phyloP scores from a whole-genome alignment of 805 yeast species.

The Candida coquimbonensis region DNA sequence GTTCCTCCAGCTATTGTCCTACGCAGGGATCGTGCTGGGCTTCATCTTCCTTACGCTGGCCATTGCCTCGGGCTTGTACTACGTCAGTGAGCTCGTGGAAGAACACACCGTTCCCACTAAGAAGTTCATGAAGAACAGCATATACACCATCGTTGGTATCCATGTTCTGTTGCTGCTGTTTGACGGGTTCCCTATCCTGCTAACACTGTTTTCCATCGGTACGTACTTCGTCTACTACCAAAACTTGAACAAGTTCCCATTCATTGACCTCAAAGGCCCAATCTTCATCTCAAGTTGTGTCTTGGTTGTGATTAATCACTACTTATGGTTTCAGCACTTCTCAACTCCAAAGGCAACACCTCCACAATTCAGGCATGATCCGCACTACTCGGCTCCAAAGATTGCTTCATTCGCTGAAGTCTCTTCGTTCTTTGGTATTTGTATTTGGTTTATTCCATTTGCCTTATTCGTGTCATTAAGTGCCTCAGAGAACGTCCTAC shows the following conservation, averaged over 20 bases:
- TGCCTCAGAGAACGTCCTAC: slow-evolving; percentile 86
- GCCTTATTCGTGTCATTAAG: slow-evolving; percentile 85
- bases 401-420: slow-evolving; percentile 83
- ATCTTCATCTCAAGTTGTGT: slow-evolving; percentile 64
- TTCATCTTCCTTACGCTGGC: slow-evolving; percentile 55
- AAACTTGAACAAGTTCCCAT: slow-evolving; percentile 78
- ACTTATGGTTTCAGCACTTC: slow-evolving; percentile 84
- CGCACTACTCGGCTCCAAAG: slow-evolving; percentile 54
- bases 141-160: slow-evolving; percentile 50
- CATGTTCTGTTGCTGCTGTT: slow-evolving; percentile 54
- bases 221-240: slow-evolving; percentile 71
- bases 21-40: slow-evolving; percentile 54
- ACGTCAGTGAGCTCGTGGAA: slow-evolving; percentile 86
- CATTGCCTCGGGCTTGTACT: slow-evolving; percentile 87
- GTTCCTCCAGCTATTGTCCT: slow-evolving; percentile 54
- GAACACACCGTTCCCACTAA: slow-evolving; percentile 86
- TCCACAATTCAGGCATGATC: slow-evolving; percentile 51
- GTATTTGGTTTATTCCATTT: slow-evolving; percentile 93
- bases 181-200: slow-evolving; percentile 73
- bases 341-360: slow-evolving; percentile 60
- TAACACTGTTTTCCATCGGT: slow-evolving; percentile 58
- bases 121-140: slow-evolving; percentile 54
- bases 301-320: slow-evolving; percentile 74
- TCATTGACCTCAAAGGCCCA: slow-evolving; percentile 67
- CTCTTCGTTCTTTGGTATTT: slow-evolving; percentile 90